Evolutionary conservation across 2,329 filamentous ascomycete genomes (phyloP).

Genomic region (Sporothrix pallida): DNA sequence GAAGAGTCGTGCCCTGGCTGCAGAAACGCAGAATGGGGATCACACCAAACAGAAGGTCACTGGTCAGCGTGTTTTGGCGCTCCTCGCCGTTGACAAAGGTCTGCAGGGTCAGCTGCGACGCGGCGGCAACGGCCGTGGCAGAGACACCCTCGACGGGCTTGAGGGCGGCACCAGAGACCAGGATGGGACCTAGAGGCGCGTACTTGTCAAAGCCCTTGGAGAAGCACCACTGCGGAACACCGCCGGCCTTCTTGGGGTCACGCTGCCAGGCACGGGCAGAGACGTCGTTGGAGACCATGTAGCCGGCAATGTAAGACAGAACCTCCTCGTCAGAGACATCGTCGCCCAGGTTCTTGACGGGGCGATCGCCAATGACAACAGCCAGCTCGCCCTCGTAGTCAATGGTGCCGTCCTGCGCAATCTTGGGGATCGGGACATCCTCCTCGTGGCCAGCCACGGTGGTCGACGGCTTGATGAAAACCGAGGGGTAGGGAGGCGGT

Average conservation of each 20-base stretch:
- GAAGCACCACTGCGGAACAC: slow-evolving; percentile 57
- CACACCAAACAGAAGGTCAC: slow-evolving; percentile 59
- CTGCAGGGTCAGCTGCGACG: slow-evolving; percentile 44
- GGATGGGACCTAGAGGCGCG: slow-evolving; percentile 59
- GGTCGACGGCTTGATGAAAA: slow-evolving; percentile 58
- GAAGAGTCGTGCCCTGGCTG: slow-evolving; percentile 51
- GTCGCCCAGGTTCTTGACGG: slow-evolving; percentile 52
- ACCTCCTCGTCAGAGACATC: slow-evolving; percentile 54
- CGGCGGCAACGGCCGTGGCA: slow-evolving; percentile 43
- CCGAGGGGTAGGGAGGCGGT: slow-evolving; percentile 55
- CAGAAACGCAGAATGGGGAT: slow-evolving; percentile 50
- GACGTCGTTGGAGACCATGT: slow-evolving; percentile 57
- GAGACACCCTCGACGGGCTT: slow-evolving; percentile 43
- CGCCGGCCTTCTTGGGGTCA: slow-evolving; percentile 46
- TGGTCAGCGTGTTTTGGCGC: slow-evolving; percentile 30
- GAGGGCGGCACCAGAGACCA: slow-evolving; percentile 49
- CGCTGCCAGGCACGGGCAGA: slow-evolving; percentile 63
- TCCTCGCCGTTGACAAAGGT: slow-evolving; percentile 32
- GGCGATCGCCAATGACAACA: slow-evolving; percentile 55
- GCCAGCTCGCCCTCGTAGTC: slow-evolving; percentile 56
- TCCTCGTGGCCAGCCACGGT: slow-evolving; percentile 47
- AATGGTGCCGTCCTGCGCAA: slow-evolving; percentile 52
- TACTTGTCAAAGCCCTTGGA: slow-evolving; percentile 64
- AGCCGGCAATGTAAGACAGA: slow-evolving; percentile 55
- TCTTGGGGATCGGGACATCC: slow-evolving; percentile 53